Evolutionary conservation across 2,329 filamentous ascomycete species (phyloP).

Genomic region (Meredithiella fracta): DNA sequence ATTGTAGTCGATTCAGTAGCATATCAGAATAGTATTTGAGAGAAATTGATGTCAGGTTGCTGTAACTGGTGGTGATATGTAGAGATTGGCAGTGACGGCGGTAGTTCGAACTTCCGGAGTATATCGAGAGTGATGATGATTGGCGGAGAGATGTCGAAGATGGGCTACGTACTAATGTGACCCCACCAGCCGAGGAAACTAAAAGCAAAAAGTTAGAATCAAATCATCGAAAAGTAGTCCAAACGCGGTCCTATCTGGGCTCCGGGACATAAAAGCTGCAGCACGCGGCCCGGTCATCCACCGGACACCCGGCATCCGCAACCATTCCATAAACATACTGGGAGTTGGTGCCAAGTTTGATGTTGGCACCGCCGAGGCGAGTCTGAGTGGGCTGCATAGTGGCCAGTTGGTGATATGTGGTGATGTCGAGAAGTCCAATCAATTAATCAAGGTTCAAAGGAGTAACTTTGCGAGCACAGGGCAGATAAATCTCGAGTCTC

Average conservation of each 20-base stretch:
- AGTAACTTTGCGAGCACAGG: not conserved
- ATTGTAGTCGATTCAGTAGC: too few relatives aligned
- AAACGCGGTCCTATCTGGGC: not conserved
- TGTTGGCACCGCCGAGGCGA: constrained; percentile 20
- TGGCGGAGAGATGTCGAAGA: not conserved
- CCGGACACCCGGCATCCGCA: not conserved
- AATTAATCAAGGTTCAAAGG: not conserved
- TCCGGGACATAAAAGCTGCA: not conserved
- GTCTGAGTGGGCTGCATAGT: constrained; percentile 33
- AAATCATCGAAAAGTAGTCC: not conserved
- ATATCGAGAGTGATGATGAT: not conserved
- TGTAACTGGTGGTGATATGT: not conserved
- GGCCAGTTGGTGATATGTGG: constrained; percentile 10
- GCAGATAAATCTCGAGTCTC: constrained; percentile 2
- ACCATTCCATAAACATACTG: constrained; percentile 10
- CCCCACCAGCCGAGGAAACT: constrained; percentile 15
- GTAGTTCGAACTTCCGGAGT: not conserved
- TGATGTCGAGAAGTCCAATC: not conserved
- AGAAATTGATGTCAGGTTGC: not conserved
- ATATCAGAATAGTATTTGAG: not conserved
- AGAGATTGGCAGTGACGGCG: not conserved
- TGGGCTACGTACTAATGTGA: constrained; percentile 12
- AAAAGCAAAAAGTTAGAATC: constrained; percentile 1
- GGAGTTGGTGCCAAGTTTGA: constrained; percentile 16
- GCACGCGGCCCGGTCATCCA: not conserved